Conservation (phyloP, 1,284 basidiomycete species). For the Sanghuangporus baumii region DNA sequence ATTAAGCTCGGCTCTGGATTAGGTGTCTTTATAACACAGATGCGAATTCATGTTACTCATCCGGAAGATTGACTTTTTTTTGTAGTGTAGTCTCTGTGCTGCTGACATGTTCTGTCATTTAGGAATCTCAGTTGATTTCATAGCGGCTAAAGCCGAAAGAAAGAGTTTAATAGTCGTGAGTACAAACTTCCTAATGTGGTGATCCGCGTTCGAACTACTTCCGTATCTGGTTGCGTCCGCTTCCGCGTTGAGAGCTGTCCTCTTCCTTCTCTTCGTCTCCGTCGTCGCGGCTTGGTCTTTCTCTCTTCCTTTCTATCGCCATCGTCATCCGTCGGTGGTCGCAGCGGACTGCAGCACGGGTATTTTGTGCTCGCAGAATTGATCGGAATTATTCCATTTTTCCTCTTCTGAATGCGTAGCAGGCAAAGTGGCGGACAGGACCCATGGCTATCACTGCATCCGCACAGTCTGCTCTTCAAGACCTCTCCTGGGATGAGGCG, state of each 20-base stretch:
- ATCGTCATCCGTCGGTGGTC: not conserved
- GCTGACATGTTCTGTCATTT: too few relatives aligned
- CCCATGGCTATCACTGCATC: constrained; percentile 18
- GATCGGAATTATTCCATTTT: not conserved
- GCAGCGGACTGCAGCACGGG: not conserved
- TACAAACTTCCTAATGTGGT: not conserved
- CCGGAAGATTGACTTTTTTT: too few relatives aligned
- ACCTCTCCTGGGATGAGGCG: constrained; percentile 63
- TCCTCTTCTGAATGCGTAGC: constrained; percentile 4
- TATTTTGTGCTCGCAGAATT: not conserved
- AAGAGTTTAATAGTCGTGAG: not conserved
- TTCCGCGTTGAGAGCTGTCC: not conserved
- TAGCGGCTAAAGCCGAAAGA: not conserved
- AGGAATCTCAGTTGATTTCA: not conserved
- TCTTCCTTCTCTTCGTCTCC: not conserved
- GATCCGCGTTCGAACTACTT: not conserved
- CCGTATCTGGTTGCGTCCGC: not conserved
- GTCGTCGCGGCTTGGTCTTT: not conserved
- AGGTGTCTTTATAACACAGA: too few relatives aligned
- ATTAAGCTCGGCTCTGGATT: too few relatives aligned
- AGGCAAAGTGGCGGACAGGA: constrained; percentile 5
- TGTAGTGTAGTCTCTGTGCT: too few relatives aligned
- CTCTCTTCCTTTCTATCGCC: not conserved
- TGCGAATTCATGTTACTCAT: too few relatives aligned
- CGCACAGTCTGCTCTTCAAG: constrained; percentile 46